phyloP scores from a whole-genome alignment of 768 basidiomycete genomes.

The Boletus sensibilis region DNA sequence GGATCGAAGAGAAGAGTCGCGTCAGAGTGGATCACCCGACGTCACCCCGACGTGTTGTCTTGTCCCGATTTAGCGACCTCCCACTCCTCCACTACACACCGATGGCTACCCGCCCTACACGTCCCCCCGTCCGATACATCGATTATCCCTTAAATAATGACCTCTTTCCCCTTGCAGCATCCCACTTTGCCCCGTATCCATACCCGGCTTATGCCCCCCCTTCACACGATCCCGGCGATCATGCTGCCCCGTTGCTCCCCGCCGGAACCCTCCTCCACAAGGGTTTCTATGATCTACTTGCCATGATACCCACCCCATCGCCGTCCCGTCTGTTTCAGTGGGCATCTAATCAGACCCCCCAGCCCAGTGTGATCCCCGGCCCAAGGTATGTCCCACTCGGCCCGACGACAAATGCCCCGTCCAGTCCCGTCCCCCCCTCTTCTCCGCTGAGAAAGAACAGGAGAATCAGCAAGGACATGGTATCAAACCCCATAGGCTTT shows the following conservation, averaged over 20 bases:
- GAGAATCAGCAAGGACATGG: constrained; percentile 85
- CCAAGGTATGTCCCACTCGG: constrained; percentile 65
- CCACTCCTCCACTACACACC: neutral
- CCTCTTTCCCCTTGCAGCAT: neutral
- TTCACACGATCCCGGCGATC: constrained; percentile 6
- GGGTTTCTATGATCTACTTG: constrained; percentile 85
- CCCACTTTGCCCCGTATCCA: neutral
- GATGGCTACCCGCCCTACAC: constrained; percentile 1
- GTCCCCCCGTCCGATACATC: neutral
- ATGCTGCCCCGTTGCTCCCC: constrained; percentile 50
- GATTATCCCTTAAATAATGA: neutral
- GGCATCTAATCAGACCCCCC: constrained; percentile 40
- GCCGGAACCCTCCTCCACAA: constrained; percentile 78
- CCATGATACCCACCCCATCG: constrained; percentile 70
- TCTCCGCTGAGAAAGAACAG: constrained; percentile 51
- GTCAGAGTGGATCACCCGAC: neutral
- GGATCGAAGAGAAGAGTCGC: too few species aligned
- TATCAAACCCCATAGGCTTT: constrained; percentile 79
- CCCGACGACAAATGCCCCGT: neutral
- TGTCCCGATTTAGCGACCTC: constrained; percentile 2
- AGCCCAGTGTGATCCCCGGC: constrained; percentile 46
- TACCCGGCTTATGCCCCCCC: constrained; percentile 1
- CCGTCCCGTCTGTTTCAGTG: constrained; percentile 62
- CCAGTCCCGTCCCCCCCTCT: constrained; percentile 28
- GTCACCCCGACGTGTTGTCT: neutral